Conservation (phyloP, 768 basidiomycete genomes). For the Pleurotus platypus region DNA sequence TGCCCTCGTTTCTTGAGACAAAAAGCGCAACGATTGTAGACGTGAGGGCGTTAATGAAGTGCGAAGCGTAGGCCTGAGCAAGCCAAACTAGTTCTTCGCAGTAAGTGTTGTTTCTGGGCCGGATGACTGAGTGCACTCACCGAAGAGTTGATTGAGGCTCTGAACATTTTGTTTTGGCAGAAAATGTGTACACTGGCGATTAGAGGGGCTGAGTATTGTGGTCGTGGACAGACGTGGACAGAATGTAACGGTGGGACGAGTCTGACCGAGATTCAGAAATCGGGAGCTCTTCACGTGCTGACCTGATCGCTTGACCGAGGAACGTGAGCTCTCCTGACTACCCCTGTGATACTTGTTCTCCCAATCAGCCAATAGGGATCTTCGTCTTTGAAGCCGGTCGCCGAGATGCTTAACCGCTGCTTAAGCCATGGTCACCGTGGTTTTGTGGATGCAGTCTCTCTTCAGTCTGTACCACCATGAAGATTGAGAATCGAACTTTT, state of each 20-base stretch:
- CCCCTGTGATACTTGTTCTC: background rate
- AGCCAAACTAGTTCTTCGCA: constrained; percentile 20
- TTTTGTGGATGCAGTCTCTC: background rate
- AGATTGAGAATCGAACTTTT: constrained; percentile 48
- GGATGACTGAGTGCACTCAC: constrained; percentile 24
- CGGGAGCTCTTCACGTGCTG: background rate
- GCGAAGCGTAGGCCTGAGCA: constrained; percentile 27
- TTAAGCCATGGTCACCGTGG: background rate
- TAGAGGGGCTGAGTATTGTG: no score
- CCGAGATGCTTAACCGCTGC: background rate
- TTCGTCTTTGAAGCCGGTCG: background rate
- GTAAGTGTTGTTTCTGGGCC: background rate
- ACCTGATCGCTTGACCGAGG: background rate
- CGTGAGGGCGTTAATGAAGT: constrained; percentile 20
- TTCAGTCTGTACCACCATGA: constrained; percentile 29
- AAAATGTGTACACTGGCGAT: no score
- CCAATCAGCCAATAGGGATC: background rate
- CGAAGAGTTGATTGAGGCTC: constrained; percentile 39
- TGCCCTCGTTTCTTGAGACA: constrained; percentile 59
- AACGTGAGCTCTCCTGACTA: background rate
- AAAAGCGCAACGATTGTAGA: constrained; percentile 38
- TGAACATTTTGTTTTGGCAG: constrained; percentile 33
- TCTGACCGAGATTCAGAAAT: background rate
- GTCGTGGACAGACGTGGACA: no score
- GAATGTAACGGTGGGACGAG: no score